Evolutionary conservation across 1,284 basidiomycete species (phyloP).

Genomic region (Cystobasidium sp.): DNA sequence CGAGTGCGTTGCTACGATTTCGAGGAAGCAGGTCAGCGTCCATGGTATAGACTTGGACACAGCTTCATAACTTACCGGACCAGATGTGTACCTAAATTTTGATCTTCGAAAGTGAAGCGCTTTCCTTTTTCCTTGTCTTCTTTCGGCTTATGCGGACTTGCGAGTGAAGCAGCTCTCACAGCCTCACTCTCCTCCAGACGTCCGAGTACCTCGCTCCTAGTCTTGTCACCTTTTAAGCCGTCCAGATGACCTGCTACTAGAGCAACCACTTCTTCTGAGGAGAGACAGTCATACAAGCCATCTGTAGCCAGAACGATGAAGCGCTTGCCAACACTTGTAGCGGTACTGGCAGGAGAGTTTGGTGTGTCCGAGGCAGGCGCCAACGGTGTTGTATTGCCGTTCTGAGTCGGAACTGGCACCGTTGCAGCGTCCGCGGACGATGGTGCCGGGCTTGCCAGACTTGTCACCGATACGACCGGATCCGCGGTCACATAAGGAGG

Average conservation of each 20-base stretch:
- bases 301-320: conserved; percentile 91
- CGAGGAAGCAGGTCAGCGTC: conserved; percentile 83
- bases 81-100: conserved; percentile 84
- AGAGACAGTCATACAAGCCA: conserved; percentile 81
- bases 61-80: conserved; percentile 59
- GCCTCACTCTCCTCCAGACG: background rate
- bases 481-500: conserved; percentile 93
- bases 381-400: background rate
- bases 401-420: background rate
- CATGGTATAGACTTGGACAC: conserved; percentile 52
- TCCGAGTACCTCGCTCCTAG: conserved; percentile 43
- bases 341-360: background rate
- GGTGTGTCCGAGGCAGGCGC: background rate
- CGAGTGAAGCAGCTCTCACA: conserved; percentile 35
- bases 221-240: conserved; percentile 63
- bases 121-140: conserved; percentile 50
- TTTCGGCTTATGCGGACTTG: conserved; percentile 46
- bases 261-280: conserved; percentile 91
- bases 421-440: background rate
- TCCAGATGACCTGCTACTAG: conserved; percentile 82
- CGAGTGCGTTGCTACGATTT: conserved; percentile 90
- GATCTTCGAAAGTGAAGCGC: conserved; percentile 80
- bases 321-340: conserved; percentile 54
- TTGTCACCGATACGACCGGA: conserved; percentile 75
- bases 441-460: conserved; percentile 4